Base-by-base conservation (phyloP, 2,329 filamentous ascomycete species). In the Phialemoniopsis sp. region DNA sequence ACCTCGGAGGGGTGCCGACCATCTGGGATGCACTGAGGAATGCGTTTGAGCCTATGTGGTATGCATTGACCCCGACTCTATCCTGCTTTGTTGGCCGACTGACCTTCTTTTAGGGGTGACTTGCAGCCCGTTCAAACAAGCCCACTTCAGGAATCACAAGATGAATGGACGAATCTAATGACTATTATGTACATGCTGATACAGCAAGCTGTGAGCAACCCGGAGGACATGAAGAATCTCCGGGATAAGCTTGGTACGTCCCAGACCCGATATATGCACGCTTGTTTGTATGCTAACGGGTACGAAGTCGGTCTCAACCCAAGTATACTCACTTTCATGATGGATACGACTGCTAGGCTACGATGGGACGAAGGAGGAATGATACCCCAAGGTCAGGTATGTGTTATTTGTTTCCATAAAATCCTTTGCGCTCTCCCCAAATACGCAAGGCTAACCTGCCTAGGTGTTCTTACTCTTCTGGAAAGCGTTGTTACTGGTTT, bases 401-500 rank as follows among this genome's bases (percentile, higher is more conserved):
- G 48, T 57, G 46, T 14, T 66, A 64, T 41, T 42, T 37, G 19
- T 38, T 18, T 17, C 10, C 18, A n/a, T 21, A 17, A 16, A 3
- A 34, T 12, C 29, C 28, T 38, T 8, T 8, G 13, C 13, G n/a
- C n/a, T n/a, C n/a, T n/a, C n/a, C 12, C 32, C 17, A 19, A 34
- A 13, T 13, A 6, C n/a, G n/a, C n/a, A n/a, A 19, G 28, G 33
- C 51, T 62, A 33, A 65, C 41, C 26, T 19, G 8, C 12, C 9
- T 52, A 85, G 74, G 78, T 93, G 31, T 80, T 95, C 39, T 69
- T 96, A 8, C 69, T 97, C 2, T 78, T 94, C 36, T 97, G 93
- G 91, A 98, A 98, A 65, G 83, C 87, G 1, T 78, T 95, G 8
- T 68, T 97, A 13, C 75, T 97, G 3, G 76, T 86, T 2, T 93